Percentiles rank a stretch among this genome's conserved stretches.
phyloP scores from a whole-genome alignment of 768 basidiomycete genomes.

The Tricholoma matsutake region DNA sequence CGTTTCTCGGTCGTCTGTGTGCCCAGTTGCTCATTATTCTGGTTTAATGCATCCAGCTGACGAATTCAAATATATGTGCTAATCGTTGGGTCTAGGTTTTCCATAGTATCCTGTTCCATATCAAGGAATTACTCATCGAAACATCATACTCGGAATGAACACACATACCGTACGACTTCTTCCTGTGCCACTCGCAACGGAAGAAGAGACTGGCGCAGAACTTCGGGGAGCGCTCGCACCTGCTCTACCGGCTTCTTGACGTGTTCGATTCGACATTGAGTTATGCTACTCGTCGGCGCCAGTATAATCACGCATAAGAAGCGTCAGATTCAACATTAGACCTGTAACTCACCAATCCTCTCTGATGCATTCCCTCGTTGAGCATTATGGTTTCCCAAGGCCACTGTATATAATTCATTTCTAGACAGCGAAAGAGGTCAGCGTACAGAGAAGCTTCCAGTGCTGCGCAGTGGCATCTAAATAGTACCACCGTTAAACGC shows the following conservation, averaged over 20 bases:
- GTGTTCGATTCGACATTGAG: background rate
- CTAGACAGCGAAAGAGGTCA: background rate
- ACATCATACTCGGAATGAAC: background rate
- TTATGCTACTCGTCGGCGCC: background rate
- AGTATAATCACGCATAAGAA: background rate
- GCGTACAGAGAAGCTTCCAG: background rate
- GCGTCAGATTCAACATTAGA: background rate
- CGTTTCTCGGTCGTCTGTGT: background rate
- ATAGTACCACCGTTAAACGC: background rate
- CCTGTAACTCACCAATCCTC: background rate
- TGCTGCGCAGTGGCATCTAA: background rate
- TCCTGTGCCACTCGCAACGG: background rate
- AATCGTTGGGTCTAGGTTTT: background rate
- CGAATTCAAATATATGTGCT: background rate
- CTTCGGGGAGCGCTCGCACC: background rate
- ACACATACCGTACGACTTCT: background rate
- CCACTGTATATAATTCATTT: background rate
- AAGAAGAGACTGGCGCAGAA: background rate
- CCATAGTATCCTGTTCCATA: background rate
- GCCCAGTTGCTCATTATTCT: background rate
- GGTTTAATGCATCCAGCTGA: background rate
- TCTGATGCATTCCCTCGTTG: background rate
- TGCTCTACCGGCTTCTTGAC: background rate
- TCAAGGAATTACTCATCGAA: background rate
- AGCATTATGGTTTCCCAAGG: background rate